phyloP scores from a whole-genome alignment of 164 flowering plant genomes.

The Kalanchoe fedtschenkoi region DNA sequence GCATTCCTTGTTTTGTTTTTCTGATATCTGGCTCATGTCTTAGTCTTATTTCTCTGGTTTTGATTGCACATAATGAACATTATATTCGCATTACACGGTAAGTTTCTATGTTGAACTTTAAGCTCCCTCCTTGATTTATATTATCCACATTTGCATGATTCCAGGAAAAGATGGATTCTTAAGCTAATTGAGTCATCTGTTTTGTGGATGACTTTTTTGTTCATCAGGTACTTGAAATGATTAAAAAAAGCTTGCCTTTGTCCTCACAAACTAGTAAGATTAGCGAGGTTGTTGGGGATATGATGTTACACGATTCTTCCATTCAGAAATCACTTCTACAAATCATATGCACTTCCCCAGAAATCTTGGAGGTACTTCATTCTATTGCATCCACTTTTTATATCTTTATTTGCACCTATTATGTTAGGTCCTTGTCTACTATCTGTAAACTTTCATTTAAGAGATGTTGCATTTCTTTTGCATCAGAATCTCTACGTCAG shows the following conservation, averaged over 20 bases:
- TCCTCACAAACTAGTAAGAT: slow-evolving; percentile 30
- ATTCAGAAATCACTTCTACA: slow-evolving; percentile 61
- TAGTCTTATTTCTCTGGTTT: neutral
- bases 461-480: neutral
- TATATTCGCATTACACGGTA: neutral
- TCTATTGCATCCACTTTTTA: neutral
- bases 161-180: neutral
- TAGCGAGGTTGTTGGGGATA: slow-evolving; percentile 36
- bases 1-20: neutral
- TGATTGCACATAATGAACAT: neutral
- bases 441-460: neutral
- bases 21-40: neutral
- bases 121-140: too few species aligned
- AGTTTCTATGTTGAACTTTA: neutral
- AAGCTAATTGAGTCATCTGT: neutral
- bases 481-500: slow-evolving; percentile 55
- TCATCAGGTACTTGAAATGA: slow-evolving; percentile 62
- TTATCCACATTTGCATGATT: neutral
- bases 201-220: neutral
- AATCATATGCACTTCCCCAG: slow-evolving; percentile 49
- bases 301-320: slow-evolving; percentile 65
- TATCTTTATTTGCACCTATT: neutral
- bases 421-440: neutral
- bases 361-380: slow-evolving; percentile 55
- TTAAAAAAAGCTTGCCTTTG: slow-evolving; percentile 50